A percentile compares a stretch with the other conserved stretches of the same genome.
phyloP scores from a whole-genome alignment of 257 asterid genomes.

The Solanum arcanum region DNA sequence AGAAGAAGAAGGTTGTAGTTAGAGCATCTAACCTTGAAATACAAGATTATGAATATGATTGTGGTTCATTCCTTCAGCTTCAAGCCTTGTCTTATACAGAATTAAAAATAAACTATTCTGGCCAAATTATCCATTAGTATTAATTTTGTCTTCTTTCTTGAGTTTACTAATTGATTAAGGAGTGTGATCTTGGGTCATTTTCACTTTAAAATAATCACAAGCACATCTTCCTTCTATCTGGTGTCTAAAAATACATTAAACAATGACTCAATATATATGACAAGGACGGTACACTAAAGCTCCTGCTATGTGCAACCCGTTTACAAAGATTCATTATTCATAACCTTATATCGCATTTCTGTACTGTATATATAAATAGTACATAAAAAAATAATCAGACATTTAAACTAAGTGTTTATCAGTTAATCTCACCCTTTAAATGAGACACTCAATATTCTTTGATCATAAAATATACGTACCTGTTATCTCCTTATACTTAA shows the following conservation, averaged over 20 bases:
- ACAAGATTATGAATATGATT: not conserved
- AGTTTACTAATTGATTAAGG: not conserved
- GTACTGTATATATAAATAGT: too few species aligned
- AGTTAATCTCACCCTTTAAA: not conserved
- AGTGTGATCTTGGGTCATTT: not conserved
- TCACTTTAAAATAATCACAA: not conserved
- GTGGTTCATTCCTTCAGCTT: not conserved
- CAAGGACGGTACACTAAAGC: not conserved
- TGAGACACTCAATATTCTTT: not conserved
- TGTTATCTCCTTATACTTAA: not conserved
- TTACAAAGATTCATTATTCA: too few species aligned
- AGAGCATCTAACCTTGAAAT: not conserved
- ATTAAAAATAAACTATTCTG: not conserved
- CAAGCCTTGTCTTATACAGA: not conserved
- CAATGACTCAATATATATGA: not conserved
- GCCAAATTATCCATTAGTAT: not conserved
- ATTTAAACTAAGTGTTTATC: not conserved
- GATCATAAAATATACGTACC: not conserved
- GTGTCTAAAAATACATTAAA: not conserved
- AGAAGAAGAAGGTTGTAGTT: not conserved
- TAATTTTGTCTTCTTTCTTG: not conserved
- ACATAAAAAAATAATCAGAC: not conserved
- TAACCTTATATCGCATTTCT: not conserved
- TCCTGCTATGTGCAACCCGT: rapidly evolving
- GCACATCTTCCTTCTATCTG: not conserved